Base-by-base conservation (phyloP, 768 basidiomycete genomes). In the Suillus plorans region DNA sequence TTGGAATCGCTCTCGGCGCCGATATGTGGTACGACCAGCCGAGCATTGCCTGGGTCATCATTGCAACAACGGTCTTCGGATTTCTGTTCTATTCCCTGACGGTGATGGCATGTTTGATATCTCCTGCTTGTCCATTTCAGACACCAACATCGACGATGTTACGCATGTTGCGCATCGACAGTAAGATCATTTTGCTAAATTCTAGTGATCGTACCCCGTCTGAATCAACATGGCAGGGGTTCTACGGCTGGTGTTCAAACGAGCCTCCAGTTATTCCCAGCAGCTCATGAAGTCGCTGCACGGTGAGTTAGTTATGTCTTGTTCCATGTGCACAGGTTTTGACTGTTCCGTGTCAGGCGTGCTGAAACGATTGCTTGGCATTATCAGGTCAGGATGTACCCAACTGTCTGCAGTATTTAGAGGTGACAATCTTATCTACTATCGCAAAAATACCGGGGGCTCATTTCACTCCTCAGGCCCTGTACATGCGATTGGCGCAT, bases 1-100 rank as follows among this genome's bases (percentile, higher is more conserved):
- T 68, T 44, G 67, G 60, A 12, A 41, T 61, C 39, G 60, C 68
- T 9, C 50, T 69, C 20, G n/a, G 49, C 20, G 60, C 64, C 8
- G 12, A 34, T 18, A 13, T 65, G 3, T 65, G 64, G 64, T 18
- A 1, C 3, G 16, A 34, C 20, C n/a, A 62, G 20, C 7, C 7
- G 36, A 56, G 18, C 18, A 52, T 65, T 18, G 61, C 50, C 14
- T 61, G 25, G 10, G 50, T 62, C n/a, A 47, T 65, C 16, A 37
- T 55, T 5, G 52, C 12, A 20, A 50, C 52, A 20, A 61, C 60
- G 20, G 18, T 22, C 18, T 62, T 37, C 20, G 49, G 60, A 22
- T 13, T 47, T 4, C 3, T 49, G 36, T 61, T 64, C 41, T 61
- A 64, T 34, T 22, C 45, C 4, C 34, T 53, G 20, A 64, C 60